Conservation (phyloP, 371 early-diverging fungal genomes). For the Mortierella sp. region DNA sequence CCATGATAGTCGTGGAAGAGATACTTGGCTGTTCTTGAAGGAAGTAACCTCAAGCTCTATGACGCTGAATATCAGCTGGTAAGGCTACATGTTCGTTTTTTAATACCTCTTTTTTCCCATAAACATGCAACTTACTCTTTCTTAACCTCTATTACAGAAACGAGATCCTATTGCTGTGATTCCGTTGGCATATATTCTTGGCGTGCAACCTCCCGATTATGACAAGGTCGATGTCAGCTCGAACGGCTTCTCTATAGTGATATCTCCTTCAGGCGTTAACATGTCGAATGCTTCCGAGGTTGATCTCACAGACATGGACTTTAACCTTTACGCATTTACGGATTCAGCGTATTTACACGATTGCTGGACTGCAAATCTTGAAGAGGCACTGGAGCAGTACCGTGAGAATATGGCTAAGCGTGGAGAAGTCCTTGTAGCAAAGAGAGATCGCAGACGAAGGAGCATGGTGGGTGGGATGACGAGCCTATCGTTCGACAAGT, state of each 20-base stretch:
- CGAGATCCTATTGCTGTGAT: slow-evolving; percentile 36
- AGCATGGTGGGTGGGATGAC: slow-evolving; percentile 21
- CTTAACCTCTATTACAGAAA: slow-evolving; percentile 18
- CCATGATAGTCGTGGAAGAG: slow-evolving; percentile 38
- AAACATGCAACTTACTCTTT: neutral
- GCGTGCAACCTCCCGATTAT: slow-evolving; percentile 42
- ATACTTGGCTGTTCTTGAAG: slow-evolving; percentile 48
- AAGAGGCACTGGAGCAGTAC: slow-evolving; percentile 34
- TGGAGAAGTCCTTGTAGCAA: slow-evolving; percentile 10
- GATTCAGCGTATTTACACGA: slow-evolving; percentile 31
- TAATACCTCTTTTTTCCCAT: neutral
- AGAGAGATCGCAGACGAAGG: slow-evolving; percentile 13
- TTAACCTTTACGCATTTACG: slow-evolving; percentile 36
- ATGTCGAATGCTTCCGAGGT: slow-evolving; percentile 8
- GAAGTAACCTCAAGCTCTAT: slow-evolving; percentile 44
- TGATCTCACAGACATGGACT: slow-evolving; percentile 32
- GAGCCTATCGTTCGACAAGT: slow-evolving; percentile 46
- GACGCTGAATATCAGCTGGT: slow-evolving; percentile 52
- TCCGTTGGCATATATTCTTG: slow-evolving; percentile 20
- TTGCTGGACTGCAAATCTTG: slow-evolving; percentile 35
- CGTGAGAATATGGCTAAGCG: slow-evolving; percentile 25
- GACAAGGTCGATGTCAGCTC: slow-evolving; percentile 50
- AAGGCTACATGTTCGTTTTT: neutral
- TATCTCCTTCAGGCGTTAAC: slow-evolving; percentile 22
- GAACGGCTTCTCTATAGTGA: slow-evolving; percentile 33